phyloP scores from a whole-genome alignment of 2,329 filamentous ascomycete genomes.

The Aspergillus spinulosporus region DNA sequence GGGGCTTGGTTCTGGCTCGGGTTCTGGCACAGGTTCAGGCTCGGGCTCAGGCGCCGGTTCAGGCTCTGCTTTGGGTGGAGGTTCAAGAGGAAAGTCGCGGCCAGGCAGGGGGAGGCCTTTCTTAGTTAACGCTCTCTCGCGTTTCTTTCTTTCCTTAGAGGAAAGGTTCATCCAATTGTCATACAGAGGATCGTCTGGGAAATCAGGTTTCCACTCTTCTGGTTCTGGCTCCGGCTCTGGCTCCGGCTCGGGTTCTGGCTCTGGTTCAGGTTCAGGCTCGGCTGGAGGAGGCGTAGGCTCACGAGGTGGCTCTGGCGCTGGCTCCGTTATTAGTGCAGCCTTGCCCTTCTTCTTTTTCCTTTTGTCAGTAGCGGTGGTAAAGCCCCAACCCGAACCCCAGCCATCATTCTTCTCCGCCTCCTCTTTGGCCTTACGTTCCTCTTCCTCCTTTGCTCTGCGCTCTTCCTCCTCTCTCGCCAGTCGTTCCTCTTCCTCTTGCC shows the following conservation, averaged over 20 bases:
- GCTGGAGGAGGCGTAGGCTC: slow-evolving; percentile 19
- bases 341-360: slow-evolving; percentile 34
- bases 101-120: slow-evolving; percentile 26
- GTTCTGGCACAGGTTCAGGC: slow-evolving; percentile 16
- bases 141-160: slow-evolving; percentile 23
- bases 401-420: slow-evolving; percentile 28
- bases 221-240: slow-evolving; percentile 24
- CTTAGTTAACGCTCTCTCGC: slow-evolving; percentile 19
- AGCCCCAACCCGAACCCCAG: slow-evolving; percentile 24
- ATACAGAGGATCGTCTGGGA: slow-evolving; percentile 22
- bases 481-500: slow-evolving; percentile 10
- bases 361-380: slow-evolving; percentile 30
- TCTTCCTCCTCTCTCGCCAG: slow-evolving; percentile 21
- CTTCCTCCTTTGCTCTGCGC: slow-evolving; percentile 25
- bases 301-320: slow-evolving; percentile 22
- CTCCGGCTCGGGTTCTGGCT: slow-evolving; percentile 33
- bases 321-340: slow-evolving; percentile 12
- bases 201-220: slow-evolving; percentile 21
- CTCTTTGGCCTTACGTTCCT: slow-evolving; percentile 19
- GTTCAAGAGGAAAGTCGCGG: slow-evolving; percentile 31
- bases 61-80: slow-evolving; percentile 1
- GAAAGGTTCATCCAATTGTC: slow-evolving; percentile 22
- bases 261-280: slow-evolving; percentile 26
- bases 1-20: background rate
- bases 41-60: slow-evolving; percentile 21